phyloP scores from a whole-genome alignment of 768 basidiomycete species.

The Gelatoporia subvermispora region DNA sequence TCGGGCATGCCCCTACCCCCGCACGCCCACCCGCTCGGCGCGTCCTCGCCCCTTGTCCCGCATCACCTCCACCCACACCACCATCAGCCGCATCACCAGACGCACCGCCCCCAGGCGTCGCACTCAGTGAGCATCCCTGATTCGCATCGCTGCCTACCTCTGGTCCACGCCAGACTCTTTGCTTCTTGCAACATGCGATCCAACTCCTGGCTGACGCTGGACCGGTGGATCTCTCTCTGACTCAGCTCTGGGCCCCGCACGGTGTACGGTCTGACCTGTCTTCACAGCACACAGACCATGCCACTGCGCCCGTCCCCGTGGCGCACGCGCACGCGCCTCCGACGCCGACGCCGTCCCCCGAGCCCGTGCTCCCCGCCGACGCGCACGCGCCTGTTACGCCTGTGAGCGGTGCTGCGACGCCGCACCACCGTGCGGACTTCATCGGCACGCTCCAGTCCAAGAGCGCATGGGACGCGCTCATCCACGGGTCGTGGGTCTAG shows the following conservation, averaged over 20 bases:
- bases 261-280: too few species aligned
- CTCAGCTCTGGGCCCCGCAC: too few species aligned
- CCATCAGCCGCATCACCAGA: constrained; percentile 7
- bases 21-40: constrained; percentile 1
- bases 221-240: too few species aligned
- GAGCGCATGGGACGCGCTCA: constrained; percentile 63
- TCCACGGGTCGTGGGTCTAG: constrained; percentile 62
- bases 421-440: constrained; percentile 38
- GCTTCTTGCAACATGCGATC: too few species aligned
- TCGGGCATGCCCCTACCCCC: constrained; percentile 7
- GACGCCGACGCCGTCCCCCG: constrained; percentile 6
- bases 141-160: neutral
- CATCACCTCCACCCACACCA: constrained; percentile 6
- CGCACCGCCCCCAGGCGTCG: constrained; percentile 4
- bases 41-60: neutral
- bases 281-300: too few species aligned
- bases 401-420: constrained; percentile 2
- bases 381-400: constrained; percentile 5
- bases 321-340: constrained; percentile 8
- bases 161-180: neutral
- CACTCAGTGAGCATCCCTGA: constrained; percentile 5
- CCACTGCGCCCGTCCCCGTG: constrained; percentile 2
- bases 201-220: too few species aligned
- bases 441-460: constrained; percentile 55
- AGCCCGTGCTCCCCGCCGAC: constrained; percentile 4